phyloP scores from a whole-genome alignment of 1,284 basidiomycete genomes.

The Mycosarcoma mackinlayi region DNA sequence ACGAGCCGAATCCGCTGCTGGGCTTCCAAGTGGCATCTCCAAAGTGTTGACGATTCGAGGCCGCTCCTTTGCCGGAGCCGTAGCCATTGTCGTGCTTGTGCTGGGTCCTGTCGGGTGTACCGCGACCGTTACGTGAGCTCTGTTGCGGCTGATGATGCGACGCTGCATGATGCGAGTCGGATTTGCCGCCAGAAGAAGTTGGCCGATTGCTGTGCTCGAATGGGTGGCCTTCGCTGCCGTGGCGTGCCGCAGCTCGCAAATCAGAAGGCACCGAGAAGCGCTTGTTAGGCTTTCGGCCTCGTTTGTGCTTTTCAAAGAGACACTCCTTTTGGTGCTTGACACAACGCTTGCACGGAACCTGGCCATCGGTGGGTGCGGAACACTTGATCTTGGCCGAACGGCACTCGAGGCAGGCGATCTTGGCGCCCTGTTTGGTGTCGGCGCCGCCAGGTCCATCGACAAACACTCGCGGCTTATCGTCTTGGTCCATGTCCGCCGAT shows the following conservation, averaged over 20 bases:
- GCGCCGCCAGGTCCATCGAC: conserved; percentile 58
- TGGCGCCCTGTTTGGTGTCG: conserved; percentile 59
- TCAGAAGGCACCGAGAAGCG: conserved; percentile 50
- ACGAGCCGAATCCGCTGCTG: conserved; percentile 15
- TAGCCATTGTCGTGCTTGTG: conserved; percentile 23
- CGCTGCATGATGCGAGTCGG: conserved; percentile 16
- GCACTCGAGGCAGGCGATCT: conserved; percentile 59
- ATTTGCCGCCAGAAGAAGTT: conserved; percentile 22
- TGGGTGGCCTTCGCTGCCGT: conserved; percentile 26
- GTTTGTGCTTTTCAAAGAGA: conserved; percentile 59
- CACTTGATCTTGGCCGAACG: conserved; percentile 59
- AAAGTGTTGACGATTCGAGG: conserved; percentile 19
- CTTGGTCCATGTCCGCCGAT: conserved; percentile 26
- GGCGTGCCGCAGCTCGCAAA: conserved; percentile 25
- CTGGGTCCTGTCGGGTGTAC: conserved; percentile 28
- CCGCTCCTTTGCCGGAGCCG: conserved; percentile 4
- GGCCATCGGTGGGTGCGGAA: conserved; percentile 58
- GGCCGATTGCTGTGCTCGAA: conserved; percentile 18
- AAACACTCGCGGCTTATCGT: conserved; percentile 53
- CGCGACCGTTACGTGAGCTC: conserved; percentile 20
- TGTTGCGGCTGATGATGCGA: conserved; percentile 12
- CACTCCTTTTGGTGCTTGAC: conserved; percentile 56
- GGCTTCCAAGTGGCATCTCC: conserved; percentile 21
- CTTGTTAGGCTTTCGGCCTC: conserved; percentile 57
- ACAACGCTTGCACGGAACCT: conserved; percentile 59